Percentiles rank a stretch among this genome's conserved stretches.
These are phyloP conservation scores for Phytophthora megakarya DNA, from an alignment of 352 stramenopile genomes.

Conservation along the genomic window DNA sequence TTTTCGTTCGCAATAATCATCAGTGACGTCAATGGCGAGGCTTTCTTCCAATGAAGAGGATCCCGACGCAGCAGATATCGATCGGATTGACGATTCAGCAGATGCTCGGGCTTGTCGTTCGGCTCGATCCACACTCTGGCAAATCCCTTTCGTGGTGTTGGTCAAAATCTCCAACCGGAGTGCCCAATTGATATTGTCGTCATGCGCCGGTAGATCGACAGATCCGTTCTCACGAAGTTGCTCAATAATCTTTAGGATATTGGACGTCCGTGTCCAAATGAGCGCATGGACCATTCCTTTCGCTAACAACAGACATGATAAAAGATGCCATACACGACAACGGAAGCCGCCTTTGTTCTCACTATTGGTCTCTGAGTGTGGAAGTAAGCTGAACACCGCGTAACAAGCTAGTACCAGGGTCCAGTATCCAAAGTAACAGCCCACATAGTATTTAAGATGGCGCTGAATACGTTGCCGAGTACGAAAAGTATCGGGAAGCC, in stretches of 20 bases:
- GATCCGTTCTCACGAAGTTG: constrained; percentile 66
- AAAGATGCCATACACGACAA: constrained; percentile 74
- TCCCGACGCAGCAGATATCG: constrained; percentile 20
- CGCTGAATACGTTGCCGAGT: constrained; percentile 78
- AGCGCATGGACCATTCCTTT: constrained; percentile 84
- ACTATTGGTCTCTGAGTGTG: constrained; percentile 17
- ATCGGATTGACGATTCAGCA: constrained; percentile 34
- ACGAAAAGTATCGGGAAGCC: constrained; percentile 73
- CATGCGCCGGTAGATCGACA: constrained; percentile 62
- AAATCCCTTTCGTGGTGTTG: constrained; percentile 88
- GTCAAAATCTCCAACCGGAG: constrained; percentile 86
- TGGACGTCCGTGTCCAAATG: constrained; percentile 86
- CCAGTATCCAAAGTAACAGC: constrained; percentile 87
- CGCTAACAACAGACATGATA: constrained; percentile 69
- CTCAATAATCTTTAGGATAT: constrained; percentile 78
- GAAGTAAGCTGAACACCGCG: constrained; percentile 67
- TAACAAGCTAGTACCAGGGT: constrained; percentile 77
- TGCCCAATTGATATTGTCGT: constrained; percentile 89
- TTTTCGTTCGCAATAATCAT: constrained; percentile 63
- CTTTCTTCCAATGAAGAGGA: constrained; percentile 32
- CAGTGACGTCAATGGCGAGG: constrained; percentile 3
- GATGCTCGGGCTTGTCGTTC: constrained; percentile 62
- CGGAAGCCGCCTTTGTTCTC: constrained; percentile 39
- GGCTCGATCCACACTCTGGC: constrained; percentile 65
- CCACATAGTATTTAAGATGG: constrained; percentile 89